Evolutionary conservation across 2,329 filamentous ascomycete genomes (phyloP).

Genomic region (Chrysoporthe austroafricana): DNA sequence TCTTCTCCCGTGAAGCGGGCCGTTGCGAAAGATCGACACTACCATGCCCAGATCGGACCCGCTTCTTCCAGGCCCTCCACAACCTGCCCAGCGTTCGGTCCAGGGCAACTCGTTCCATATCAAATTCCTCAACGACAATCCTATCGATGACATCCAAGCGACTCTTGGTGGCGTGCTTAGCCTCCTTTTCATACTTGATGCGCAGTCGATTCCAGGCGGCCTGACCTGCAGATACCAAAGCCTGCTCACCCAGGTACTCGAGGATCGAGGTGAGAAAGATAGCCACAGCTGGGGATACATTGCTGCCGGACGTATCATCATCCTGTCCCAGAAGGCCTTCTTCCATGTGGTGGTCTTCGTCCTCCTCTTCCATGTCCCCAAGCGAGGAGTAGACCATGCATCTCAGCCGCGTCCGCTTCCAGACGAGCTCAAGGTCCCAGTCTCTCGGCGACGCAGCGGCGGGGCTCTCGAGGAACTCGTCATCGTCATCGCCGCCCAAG

Average conservation of each 20-base stretch:
- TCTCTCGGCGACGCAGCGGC: conserved; percentile 57
- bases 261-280: conserved; percentile 96
- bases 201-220: conserved; percentile 74
- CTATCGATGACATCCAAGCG: conserved; percentile 61
- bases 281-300: conserved; percentile 86
- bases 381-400: conserved; percentile 99
- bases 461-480: conserved; percentile 65
- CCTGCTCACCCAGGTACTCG: conserved; percentile 91
- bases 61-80: conserved; percentile 96
- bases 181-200: conserved; percentile 60
- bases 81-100: conserved; percentile 86
- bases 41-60: conserved; percentile 61
- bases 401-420: conserved; percentile 89
- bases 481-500: conserved; percentile 76
- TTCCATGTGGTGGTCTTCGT: conserved; percentile 87
- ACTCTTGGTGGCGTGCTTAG: conserved; percentile 54
- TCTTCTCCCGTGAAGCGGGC: conserved; percentile 51
- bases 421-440: conserved; percentile 91
- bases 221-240: conserved; percentile 83
- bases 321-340: conserved; percentile 72
- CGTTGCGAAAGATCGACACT: conserved; percentile 50
- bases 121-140: conserved; percentile 83
- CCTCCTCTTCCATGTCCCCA: conserved; percentile 96
- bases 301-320: conserved; percentile 63
- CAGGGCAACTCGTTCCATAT: conserved; percentile 91